A percentile compares a stretch with the other conserved stretches of the same genome.
Conservation (phyloP, 1,139 yeast genomes). For the Blastobotrys arbuscula region DNA sequence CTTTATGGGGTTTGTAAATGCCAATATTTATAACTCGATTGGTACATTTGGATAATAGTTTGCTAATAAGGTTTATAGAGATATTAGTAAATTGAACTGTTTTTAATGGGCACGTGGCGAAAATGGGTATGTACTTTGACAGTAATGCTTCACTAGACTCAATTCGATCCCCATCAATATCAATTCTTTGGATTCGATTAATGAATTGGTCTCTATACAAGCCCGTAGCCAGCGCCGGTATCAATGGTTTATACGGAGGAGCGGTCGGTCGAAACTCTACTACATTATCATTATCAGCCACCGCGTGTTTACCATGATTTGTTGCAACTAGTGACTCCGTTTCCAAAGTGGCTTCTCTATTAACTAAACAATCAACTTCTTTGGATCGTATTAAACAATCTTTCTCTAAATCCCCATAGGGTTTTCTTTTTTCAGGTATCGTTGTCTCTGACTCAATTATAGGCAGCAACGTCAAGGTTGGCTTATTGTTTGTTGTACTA, state of each 20-base stretch:
- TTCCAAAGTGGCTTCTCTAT: not conserved
- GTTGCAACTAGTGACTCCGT: not conserved
- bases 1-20: not conserved
- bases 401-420: not conserved
- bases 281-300: not conserved
- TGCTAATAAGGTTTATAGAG: not conserved
- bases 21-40: constrained; percentile 1
- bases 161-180: not conserved
- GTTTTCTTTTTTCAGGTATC: not conserved
- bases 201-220: not conserved
- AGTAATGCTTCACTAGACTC: not conserved
- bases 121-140: not conserved
- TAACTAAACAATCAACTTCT: not conserved
- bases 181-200: not conserved
- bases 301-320: not conserved
- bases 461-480: too few species aligned
- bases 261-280: constrained; percentile 8
- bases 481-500: not conserved
- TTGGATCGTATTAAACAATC: not conserved
- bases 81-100: not conserved
- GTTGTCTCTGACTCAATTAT: not conserved
- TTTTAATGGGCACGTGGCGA: not conserved
- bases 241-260: constrained; percentile 2
- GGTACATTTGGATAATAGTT: not conserved
- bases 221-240: too few species aligned